Evolutionary conservation across 257 asterid genomes (phyloP), one percentile per base, ranked within the genome.

Genomic region (Nicotiana tomentosiformis): DNA sequence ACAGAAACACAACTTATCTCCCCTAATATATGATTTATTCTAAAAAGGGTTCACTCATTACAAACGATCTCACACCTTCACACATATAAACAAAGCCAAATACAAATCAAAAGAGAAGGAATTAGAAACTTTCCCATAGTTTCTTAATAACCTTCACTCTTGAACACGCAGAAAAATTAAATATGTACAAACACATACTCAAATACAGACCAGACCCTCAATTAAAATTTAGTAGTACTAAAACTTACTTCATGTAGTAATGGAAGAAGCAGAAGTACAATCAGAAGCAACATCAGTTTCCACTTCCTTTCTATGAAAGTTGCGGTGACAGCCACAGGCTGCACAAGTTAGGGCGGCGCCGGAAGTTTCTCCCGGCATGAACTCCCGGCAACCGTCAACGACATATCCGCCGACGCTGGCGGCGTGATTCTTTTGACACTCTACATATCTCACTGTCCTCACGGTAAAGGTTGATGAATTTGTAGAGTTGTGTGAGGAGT

Each of bases 391-490:
- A 8, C 99, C 98, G 66, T 95, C 99, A 49, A 95, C 97, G 9
- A 97, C 98, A 82, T 91, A 89, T 14, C 99, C 97, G 7, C 99
- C 99, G 0, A 93, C 91, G 8, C 86, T 83, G 0, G 99, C 97
- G 0, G 99, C 99, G 84, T 93, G 97, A n/a, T 95, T 95, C 90
- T 87, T 95, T 78, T 95, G 99, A 86, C 98, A 95, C 91, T 95
- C 98, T 0, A 84, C 92, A 23, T 92, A 95, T 56, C 95, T 82
- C 66, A 90, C 94, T 0, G 82, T 82, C 35, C 89, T 74, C 4
- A 83, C 88, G 0, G 90, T 35, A 4, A 56, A 87, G 0, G 91
- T 8, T 43, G 51, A 87, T 0, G 93, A 89, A 66, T 87, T 86
- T 0, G 84, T 53, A 0, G 90, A 85, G 82, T 83, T 83, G 5